Evolutionary conservation across 1,284 basidiomycete genomes (phyloP), one percentile per base, ranked within the genome.

Genomic region (Leccinum pachyderme): DNA sequence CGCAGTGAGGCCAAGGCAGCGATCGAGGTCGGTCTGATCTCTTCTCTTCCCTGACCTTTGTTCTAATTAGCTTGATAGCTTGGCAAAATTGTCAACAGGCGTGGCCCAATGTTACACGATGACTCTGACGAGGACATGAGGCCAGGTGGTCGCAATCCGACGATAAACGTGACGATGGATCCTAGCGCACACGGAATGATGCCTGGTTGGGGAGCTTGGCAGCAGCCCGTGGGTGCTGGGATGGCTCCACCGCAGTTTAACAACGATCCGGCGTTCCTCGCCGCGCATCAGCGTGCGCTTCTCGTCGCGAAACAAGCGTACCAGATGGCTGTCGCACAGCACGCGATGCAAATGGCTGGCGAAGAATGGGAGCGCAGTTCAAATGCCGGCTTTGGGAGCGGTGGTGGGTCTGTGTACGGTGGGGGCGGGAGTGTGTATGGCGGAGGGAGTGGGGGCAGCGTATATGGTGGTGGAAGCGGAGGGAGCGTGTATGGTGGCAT

Each of bases 361-460:
- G 91, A 93, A 51, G 89, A 92, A 65, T 92, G 91, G 91, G 91
- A 93, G 66, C 83, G 89, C 41, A 80, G 83, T 9, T 90, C 88
- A 50, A 81, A 73, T 45, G 61, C 79, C 29, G 78, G 80, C 18
- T 77, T 74, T 58, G 59, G 59, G 22, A 61, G 62, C 7, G 68
- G 67, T 46, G 75, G 67, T 46, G 75, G 72, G 2, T 66, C 63
- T 27, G 64, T 61, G 13, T 72, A 72, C 46, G 69, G 65, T 61
- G 72, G 63, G 43, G 72, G 70, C 2, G 62, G 64, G 9, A 65
- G 65, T 18, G 53, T 55, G 25, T 63, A 67, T 25, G 68, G 72
- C 1, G 64, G 66, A 3, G 70, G 72, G 37, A 73, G 74, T 18
- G 75, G 75, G 4, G 74, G 73, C 0, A 68, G 66, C 41, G 59